Conservation (phyloP, 306 rosid species). For the Prunus fruticosa region DNA sequence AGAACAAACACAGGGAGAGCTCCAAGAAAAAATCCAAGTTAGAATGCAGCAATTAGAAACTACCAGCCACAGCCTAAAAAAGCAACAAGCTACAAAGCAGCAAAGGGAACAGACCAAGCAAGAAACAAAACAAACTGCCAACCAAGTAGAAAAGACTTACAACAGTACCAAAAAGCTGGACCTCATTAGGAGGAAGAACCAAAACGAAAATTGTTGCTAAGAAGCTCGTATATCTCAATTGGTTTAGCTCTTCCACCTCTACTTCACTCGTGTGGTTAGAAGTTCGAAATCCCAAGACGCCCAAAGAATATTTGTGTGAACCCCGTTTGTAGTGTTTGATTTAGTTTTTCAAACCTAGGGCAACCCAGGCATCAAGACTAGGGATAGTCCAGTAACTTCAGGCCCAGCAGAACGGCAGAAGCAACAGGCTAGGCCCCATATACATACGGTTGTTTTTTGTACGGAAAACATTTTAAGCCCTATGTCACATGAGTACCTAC, state of each 20-base stretch:
- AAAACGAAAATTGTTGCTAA: background rate
- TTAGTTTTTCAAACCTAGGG: background rate
- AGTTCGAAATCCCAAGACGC: too few relatives aligned
- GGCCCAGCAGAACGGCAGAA: background rate
- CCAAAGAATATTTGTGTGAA: too few relatives aligned
- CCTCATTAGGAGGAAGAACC: background rate
- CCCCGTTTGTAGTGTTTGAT: background rate
- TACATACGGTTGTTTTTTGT: background rate
- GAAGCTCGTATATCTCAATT: too few relatives aligned
- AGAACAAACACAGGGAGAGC: background rate
- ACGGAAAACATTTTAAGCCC: background rate
- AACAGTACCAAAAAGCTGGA: background rate
- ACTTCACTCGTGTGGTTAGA: background rate
- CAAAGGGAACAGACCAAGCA: background rate
- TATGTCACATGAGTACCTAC: background rate
- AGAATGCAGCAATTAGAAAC: background rate
- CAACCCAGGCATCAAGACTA: background rate
- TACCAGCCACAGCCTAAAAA: background rate
- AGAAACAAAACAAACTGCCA: background rate
- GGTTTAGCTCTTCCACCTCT: accelerated
- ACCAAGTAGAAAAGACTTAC: background rate
- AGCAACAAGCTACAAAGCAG: background rate
- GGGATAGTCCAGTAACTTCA: background rate
- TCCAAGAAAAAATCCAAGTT: background rate
- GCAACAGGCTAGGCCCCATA: background rate